Base-by-base conservation (phyloP, 2,329 filamentous ascomycete species). In the Orbilia javanica region DNA sequence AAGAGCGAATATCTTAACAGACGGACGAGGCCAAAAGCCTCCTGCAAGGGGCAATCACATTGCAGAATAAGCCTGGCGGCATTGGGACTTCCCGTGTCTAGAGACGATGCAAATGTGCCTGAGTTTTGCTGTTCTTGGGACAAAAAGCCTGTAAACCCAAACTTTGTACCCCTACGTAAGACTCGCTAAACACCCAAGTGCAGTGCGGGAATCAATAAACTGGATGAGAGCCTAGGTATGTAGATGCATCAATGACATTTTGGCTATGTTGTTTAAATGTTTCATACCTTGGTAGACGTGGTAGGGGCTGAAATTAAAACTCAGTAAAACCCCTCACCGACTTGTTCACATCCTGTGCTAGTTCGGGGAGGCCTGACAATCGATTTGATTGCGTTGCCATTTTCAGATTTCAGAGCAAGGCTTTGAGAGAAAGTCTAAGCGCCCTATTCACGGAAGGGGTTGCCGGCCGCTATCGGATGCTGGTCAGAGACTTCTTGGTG, bases 381-480 rank as follows among this genome's bases (percentile, higher is more conserved):
- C 48, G 60, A 57, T 65, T 64, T 52, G 6, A 53, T 57, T 73
- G 69, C 69, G 31, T 66, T 39, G 48, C 60, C 53, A 4, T 57
- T 68, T 39, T 52, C 50, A 20, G n/a, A 25, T 39, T 39, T 50
- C 29, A 57, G 31, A 60, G 44, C 18, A 20, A 73, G 34, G 13
- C 20, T 25, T 39, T 5, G 11, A 42, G 55, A 60, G 69, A 65
- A 73, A 57, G 34, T 73, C 42, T 73, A 73, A 44, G 60, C 69
- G 60, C 31, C 36, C 34, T 31, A 60, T 31, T 57, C 53, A 46
- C 68, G 69, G 69, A 50, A 73, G 60, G 69, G 48, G 64, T 73
- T 73, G 69, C 69, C 69, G 69, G 69, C 69, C 69, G 69, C 36
- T 73, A 73, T 73, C 69, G 69, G 69, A 53, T 50, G 53, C 55